Evolutionary conservation across 257 asterid genomes (phyloP), one percentile per base, ranked within the genome.

Genomic region (Eustoma russellianum): DNA sequence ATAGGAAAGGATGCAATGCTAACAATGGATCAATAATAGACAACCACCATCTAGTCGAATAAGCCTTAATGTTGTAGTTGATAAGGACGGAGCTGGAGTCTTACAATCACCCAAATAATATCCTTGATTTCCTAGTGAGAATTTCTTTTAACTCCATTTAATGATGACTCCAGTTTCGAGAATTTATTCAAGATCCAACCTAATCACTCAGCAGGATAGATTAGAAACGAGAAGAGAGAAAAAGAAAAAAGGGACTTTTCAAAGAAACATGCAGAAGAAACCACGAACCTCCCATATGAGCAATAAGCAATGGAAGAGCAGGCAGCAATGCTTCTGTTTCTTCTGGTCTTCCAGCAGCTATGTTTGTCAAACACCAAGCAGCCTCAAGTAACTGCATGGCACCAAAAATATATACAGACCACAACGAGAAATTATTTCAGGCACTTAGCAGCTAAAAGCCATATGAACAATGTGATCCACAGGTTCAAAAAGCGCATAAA

Each of bases 291-390:
- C 99, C 99, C 47, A 92, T 70, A 60, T 92, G 95, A 77, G 95
- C 99, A 70, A 85, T 76, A 28, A 92, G 93, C 73, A 85, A 79
- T 28, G 99, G 97, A 70, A 85, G 70, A 41, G 94, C 93, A 66
- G 99, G 99, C 53, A 81, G 70, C 75, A 92, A 58, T 0, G 97
- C 91, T 67, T 77, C 79, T 0, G 95, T 87, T 78, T 92, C 99
- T 65, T 92, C 97, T 3, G 93, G 88, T 65, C 80, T 77, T 62
- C 99, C 99, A 17, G 99, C 93, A 41, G 94, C 97, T 53, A 92
- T 88, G 74, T 92, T 92, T 60, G 99, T 92, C 65, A 92, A 70
- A 72, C 99, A 92, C 99, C 99, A 92, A 68, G 99, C 95, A 6
- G 94, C 90, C 75, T 92, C 97, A n/a, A 92, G 99, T 74, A 92